phyloP scores from a whole-genome alignment of 2,329 filamentous ascomycete genomes.

The Stagonosporopsis rhizophila region DNA sequence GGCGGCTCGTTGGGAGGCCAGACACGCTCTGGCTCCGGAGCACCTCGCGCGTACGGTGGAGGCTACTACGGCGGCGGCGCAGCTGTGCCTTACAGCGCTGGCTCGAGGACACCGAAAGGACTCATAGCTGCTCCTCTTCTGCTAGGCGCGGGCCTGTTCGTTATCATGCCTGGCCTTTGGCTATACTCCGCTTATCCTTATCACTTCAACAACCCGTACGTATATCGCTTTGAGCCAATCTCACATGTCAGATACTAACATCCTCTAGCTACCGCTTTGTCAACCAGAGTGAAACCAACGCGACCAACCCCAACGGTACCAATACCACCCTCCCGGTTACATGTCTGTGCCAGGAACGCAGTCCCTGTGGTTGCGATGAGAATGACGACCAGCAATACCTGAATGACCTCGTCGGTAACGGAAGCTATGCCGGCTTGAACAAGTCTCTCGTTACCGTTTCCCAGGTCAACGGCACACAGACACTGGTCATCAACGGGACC shows the following conservation, averaged over 20 bases:
- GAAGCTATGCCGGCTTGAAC: constrained; percentile 65
- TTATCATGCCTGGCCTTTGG: constrained; percentile 71
- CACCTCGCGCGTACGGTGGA: constrained; percentile 65
- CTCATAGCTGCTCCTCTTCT: constrained; percentile 61
- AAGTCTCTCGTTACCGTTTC: constrained; percentile 68
- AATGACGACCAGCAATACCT: constrained; percentile 67
- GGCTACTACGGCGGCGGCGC: constrained; percentile 70
- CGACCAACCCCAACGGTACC: constrained; percentile 49
- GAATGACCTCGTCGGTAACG: constrained; percentile 63
- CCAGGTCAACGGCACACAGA: constrained; percentile 66
- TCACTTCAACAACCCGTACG: constrained; percentile 59
- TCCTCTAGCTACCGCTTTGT: constrained; percentile 53
- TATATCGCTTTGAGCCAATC: too few species aligned
- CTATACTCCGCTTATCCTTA: constrained; percentile 69
- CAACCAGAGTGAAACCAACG: constrained; percentile 53
- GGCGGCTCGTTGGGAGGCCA: constrained; percentile 46
- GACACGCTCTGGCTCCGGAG: constrained; percentile 66
- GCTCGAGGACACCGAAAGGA: constrained; percentile 56
- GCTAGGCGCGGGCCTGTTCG: constrained; percentile 55
- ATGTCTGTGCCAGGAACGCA: constrained; percentile 67
- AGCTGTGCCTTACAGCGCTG: constrained; percentile 65
- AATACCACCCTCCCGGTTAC: constrained; percentile 58
- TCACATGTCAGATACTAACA: not conserved
- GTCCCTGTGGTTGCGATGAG: constrained; percentile 73
- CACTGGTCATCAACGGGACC: constrained; percentile 77